phyloP scores from a whole-genome alignment of 1,284 basidiomycete genomes.

The Sporisorium reilianum region DNA sequence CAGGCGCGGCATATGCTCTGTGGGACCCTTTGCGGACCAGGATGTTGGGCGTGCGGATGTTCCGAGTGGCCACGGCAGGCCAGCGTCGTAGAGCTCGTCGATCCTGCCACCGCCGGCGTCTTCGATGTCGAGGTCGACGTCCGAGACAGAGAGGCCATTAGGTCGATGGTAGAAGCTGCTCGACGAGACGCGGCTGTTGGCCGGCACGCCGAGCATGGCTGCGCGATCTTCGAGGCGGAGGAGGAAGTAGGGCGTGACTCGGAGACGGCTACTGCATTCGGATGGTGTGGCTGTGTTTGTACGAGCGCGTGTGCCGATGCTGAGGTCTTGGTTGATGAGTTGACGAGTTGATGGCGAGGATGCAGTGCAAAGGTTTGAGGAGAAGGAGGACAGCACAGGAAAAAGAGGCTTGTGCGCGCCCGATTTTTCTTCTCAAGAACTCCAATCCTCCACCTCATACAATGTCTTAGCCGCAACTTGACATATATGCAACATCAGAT shows the following conservation, averaged over 20 bases:
- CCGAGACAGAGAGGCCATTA: constrained; percentile 33
- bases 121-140: constrained; percentile 66
- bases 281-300: not conserved
- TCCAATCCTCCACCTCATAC: constrained; percentile 23
- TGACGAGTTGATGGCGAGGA: not conserved
- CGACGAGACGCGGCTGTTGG: constrained; percentile 37
- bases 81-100: constrained; percentile 64
- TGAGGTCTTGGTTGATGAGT: not conserved
- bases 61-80: constrained; percentile 49
- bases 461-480: not conserved
- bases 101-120: constrained; percentile 56
- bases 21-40: constrained; percentile 65
- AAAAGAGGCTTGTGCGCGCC: constrained; percentile 11
- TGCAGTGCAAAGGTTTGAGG: not conserved
- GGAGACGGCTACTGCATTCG: not conserved
- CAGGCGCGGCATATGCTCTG: constrained; percentile 44
- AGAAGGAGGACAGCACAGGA: not conserved
- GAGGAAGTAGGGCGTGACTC: not conserved
- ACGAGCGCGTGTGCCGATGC: not conserved
- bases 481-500: not conserved
- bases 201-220: constrained; percentile 44
- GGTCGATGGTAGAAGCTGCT: constrained; percentile 40
- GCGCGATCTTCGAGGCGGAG: too few relatives aligned
- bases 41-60: constrained; percentile 25
- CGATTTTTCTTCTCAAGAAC: constrained; percentile 14